A percentile compares a stretch with the other conserved stretches of the same genome.
phyloP scores from a whole-genome alignment of 2,329 filamentous ascomycete genomes.

The Fusarium nisikadoi region DNA sequence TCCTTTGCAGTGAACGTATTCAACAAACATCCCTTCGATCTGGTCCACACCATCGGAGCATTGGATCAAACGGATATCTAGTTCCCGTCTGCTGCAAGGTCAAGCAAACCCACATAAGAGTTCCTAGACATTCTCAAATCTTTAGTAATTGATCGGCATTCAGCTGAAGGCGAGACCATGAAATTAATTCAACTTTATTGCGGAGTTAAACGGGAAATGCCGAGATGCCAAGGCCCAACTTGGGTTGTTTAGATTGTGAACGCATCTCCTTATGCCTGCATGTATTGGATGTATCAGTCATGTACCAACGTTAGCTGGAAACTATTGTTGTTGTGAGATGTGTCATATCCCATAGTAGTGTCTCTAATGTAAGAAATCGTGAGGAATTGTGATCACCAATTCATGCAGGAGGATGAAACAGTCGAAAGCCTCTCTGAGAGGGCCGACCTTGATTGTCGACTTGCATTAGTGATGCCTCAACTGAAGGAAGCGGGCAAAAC shows the following conservation, averaged over 20 bases:
- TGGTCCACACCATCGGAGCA: neutral
- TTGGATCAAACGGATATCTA: neutral
- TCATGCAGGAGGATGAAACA: constrained; percentile 18
- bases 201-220: constrained; percentile 3
- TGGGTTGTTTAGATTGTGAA: constrained; percentile 2
- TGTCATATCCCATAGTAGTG: neutral
- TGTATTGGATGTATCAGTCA: constrained; percentile 14
- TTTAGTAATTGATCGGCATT: neutral
- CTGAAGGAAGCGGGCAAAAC: constrained; percentile 8
- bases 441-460: neutral
- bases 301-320: neutral
- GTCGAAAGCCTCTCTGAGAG: neutral
- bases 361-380: constrained; percentile 1
- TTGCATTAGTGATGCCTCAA: constrained; percentile 12
- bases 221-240: neutral
- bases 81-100: neutral
- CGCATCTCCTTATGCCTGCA: neutral
- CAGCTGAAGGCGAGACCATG: neutral
- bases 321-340: neutral
- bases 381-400: constrained; percentile 7
- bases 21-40: neutral
- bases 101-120: neutral
- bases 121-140: neutral
- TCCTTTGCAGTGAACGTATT: neutral
- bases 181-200: neutral